Evolutionary conservation across 2,329 filamentous ascomycete species (phyloP).

Genomic region (Monilinia laxa): DNA sequence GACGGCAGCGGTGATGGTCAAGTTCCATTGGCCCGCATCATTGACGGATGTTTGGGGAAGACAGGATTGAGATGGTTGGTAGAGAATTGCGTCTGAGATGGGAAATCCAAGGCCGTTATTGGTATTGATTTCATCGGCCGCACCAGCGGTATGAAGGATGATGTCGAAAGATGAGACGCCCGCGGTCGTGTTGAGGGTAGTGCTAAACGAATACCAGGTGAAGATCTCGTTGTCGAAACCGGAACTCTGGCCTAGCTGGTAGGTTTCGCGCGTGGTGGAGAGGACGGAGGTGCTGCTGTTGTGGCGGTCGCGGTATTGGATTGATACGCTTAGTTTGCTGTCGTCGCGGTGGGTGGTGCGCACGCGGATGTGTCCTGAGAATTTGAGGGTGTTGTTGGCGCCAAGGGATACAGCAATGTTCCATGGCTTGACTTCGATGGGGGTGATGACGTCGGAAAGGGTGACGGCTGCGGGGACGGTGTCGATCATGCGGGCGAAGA

Average conservation of each 20-base stretch:
- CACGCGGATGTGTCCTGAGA: slow-evolving; percentile 6
- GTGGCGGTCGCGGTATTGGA: slow-evolving; percentile 1
- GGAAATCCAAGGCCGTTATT: slow-evolving; percentile 4
- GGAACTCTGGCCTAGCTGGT: background rate
- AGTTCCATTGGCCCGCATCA: background rate
- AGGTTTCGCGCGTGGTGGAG: fast-evolving
- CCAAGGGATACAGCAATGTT: background rate
- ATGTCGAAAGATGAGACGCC: slow-evolving; percentile 13
- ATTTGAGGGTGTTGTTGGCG: background rate
- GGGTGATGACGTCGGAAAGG: slow-evolving; percentile 52
- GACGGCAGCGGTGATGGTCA: slow-evolving; percentile 6
- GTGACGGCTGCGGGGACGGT: slow-evolving; percentile 52
- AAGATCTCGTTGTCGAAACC: background rate
- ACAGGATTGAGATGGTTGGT: slow-evolving; percentile 8
- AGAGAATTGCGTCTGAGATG: background rate
- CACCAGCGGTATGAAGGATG: background rate
- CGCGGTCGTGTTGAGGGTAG: background rate
- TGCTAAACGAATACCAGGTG: background rate
- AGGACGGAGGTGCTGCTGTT: background rate
- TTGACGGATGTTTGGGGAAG: background rate
- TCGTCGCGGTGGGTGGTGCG: slow-evolving; percentile 3
- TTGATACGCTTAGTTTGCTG: background rate
- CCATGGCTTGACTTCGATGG: slow-evolving; percentile 43
- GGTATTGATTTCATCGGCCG: slow-evolving; percentile 6
- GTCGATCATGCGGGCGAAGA: slow-evolving; percentile 61